Evolutionary conservation across 2,329 filamentous ascomycete genomes (phyloP).

Genomic region (Epichloe hybrida): DNA sequence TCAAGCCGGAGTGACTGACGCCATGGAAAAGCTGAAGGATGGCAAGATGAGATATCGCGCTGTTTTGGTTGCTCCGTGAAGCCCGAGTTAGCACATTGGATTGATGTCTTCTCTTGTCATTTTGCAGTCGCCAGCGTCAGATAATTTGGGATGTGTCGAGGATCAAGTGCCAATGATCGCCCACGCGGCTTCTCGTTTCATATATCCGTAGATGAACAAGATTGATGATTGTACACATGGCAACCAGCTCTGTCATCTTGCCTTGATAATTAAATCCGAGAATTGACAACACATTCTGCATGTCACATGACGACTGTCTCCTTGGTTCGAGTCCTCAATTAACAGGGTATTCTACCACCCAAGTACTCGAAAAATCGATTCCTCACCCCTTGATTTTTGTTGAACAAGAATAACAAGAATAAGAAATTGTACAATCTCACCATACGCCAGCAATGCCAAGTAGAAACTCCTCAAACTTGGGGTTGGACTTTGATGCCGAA

Average conservation of each 20-base stretch:
- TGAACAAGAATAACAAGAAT: background rate
- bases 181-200: too few species aligned
- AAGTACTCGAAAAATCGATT: background rate
- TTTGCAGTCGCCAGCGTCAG: too few species aligned
- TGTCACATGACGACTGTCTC: background rate
- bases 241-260: background rate
- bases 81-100: background rate
- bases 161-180: too few species aligned
- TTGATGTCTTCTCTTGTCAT: too few species aligned
- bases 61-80: background rate
- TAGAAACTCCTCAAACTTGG: background rate
- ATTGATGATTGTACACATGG: background rate
- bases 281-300: too few species aligned
- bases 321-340: background rate
- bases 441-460: constrained; percentile 4
- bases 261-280: too few species aligned
- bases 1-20: constrained; percentile 19
- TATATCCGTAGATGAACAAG: background rate
- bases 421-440: background rate
- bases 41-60: constrained; percentile 15
- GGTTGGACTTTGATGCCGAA: background rate
- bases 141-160: too few species aligned
- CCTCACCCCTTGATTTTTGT: background rate
- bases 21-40: constrained; percentile 18
- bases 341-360: background rate